Conservation (phyloP, 1,284 basidiomycete genomes). For the Leccinum variabile region DNA sequence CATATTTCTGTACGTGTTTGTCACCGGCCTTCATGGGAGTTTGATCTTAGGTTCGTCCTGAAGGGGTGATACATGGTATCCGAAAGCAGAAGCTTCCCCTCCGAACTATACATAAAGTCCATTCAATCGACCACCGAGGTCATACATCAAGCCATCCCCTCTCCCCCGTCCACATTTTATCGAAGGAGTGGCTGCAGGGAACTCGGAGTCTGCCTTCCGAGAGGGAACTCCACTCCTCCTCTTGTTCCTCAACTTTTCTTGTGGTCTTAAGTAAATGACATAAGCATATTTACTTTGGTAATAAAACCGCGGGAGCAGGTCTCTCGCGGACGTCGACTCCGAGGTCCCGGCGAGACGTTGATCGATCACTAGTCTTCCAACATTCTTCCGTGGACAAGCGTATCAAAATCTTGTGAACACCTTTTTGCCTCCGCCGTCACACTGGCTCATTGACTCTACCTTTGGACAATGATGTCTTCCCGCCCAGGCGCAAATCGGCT, state of each 20-base stretch:
- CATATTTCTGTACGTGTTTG: constrained; percentile 8
- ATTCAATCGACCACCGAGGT: neutral
- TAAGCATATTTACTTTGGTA: too few species aligned
- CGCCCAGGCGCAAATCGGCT: neutral
- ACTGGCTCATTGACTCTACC: neutral
- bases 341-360: neutral
- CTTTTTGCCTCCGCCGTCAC: neutral
- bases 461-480: neutral
- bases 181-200: neutral
- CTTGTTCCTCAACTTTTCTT: neutral
- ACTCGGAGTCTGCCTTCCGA: neutral
- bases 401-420: neutral
- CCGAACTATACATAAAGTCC: constrained; percentile 21
- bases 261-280: too few species aligned
- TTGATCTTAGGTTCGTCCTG: neutral
- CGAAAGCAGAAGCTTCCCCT: constrained; percentile 3
- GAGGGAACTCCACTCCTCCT: neutral
- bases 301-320: too few species aligned
- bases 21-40: neutral
- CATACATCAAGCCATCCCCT: neutral
- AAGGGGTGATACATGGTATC: neutral
- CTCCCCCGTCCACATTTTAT: neutral
- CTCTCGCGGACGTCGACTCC: too few species aligned
- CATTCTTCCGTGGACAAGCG: too few species aligned
- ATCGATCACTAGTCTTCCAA: neutral